A percentile compares a stretch with the other conserved stretches of the same genome.
phyloP scores from a whole-genome alignment of 352 stramenopile genomes.

The Phytophthora capsici region DNA sequence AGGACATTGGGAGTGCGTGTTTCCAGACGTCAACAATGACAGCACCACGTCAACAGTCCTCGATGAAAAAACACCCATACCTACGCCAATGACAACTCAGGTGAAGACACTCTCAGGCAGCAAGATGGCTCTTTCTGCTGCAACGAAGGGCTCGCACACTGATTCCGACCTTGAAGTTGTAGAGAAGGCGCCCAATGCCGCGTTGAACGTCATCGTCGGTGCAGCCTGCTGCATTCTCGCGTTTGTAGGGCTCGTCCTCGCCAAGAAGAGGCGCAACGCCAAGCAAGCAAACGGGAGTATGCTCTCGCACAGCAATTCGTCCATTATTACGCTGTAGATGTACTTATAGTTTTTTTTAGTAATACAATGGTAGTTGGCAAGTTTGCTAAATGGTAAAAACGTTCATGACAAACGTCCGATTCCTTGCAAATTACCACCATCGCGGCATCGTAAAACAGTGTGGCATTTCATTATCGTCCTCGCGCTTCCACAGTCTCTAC shows the following conservation, averaged over 20 bases:
- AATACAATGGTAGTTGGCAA: neutral
- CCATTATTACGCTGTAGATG: conserved; percentile 28
- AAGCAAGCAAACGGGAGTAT: neutral
- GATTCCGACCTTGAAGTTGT: neutral
- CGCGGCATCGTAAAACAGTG: neutral
- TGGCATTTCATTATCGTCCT: neutral
- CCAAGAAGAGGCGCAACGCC: conserved; percentile 35
- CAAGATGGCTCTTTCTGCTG: conserved; percentile 17
- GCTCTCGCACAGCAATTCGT: conserved; percentile 12
- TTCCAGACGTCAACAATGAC: neutral
- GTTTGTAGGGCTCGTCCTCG: conserved; percentile 25
- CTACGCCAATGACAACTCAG: neutral
- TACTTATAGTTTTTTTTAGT: neutral
- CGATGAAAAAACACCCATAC: neutral
- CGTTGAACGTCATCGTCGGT: conserved; percentile 33
- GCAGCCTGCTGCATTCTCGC: conserved; percentile 35
- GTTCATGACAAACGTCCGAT: neutral
- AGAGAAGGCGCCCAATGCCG: conserved; percentile 10
- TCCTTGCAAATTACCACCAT: neutral
- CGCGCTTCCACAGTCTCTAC: neutral
- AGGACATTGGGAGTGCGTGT: conserved; percentile 48
- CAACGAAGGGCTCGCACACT: conserved; percentile 2
- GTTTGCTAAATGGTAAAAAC: too few relatives aligned
- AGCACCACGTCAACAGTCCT: neutral
- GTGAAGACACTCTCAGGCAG: neutral